Conservation (phyloP, 495 filamentous ascomycete genomes). For the Trichoderma orchidacearum region DNA sequence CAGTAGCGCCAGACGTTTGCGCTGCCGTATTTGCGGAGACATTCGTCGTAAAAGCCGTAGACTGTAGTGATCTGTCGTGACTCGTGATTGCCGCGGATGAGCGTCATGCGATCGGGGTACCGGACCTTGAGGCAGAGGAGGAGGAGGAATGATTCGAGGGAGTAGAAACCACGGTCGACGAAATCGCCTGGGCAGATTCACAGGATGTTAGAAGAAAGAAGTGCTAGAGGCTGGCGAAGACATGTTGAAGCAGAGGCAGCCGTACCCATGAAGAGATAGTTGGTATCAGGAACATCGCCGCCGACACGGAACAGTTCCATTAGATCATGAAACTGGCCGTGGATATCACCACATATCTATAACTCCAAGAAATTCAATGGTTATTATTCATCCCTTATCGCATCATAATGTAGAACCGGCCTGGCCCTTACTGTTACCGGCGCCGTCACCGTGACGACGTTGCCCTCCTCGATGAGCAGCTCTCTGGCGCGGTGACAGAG, state of each 20-base stretch:
- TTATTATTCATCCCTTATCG: not conserved
- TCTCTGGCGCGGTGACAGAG: slow-evolving; percentile 96
- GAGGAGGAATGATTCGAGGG: slow-evolving; percentile 87
- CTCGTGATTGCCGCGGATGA: slow-evolving; percentile 96
- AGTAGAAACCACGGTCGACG: slow-evolving; percentile 96
- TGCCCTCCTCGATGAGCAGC: slow-evolving; percentile 93
- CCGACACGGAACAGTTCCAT: slow-evolving; percentile 98
- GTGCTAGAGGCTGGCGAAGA: not conserved
- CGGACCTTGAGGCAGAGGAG: slow-evolving; percentile 93
- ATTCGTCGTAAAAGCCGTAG: slow-evolving; percentile 98
- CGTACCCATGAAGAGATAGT: slow-evolving; percentile 97
- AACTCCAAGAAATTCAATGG: slow-evolving; percentile 3
- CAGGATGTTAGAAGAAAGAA: not conserved
- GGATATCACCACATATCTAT: slow-evolving; percentile 94
- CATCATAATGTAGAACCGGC: not conserved
- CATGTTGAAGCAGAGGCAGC: not conserved
- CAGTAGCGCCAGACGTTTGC: slow-evolving; percentile 98
- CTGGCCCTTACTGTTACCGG: slow-evolving; percentile 61
- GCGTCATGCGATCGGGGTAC: slow-evolving; percentile 93
- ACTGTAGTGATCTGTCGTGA: slow-evolving; percentile 95
- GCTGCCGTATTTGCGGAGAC: slow-evolving; percentile 89
- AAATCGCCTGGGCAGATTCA: slow-evolving; percentile 55
- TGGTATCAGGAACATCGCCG: slow-evolving; percentile 90
- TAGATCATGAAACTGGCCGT: slow-evolving; percentile 95
- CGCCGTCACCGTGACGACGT: slow-evolving; percentile 90